Conservation (phyloP, 2,329 filamentous ascomycete genomes). For the Knufia petricola region DNA sequence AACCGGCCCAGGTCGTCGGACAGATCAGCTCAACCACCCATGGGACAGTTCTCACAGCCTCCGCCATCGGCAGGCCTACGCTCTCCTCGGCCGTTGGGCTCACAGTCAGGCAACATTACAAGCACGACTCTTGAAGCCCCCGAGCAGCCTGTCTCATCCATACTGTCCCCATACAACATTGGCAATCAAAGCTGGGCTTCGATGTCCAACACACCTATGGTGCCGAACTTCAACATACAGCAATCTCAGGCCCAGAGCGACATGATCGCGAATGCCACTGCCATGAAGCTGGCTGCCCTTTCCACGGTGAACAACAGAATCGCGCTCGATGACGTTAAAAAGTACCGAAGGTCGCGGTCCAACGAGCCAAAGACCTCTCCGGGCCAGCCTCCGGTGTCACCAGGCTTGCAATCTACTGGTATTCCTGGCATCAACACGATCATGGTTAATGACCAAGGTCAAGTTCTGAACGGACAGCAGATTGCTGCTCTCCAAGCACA, state of each 20-base stretch:
- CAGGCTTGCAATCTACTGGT: conserved; percentile 52
- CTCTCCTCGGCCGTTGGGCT: conserved; percentile 63
- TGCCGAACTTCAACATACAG: conserved; percentile 63
- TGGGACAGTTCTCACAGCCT: conserved; percentile 92
- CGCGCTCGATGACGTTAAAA: conserved; percentile 89
- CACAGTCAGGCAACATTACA: conserved; percentile 61
- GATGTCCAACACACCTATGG: conserved; percentile 96
- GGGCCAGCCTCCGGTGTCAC: conserved; percentile 54
- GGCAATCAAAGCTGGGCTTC: conserved; percentile 94
- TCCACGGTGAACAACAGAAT: conserved; percentile 98
- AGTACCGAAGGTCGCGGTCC: conserved; percentile 84
- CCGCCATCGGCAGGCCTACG: conserved; percentile 66
- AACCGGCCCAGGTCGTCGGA: conserved; percentile 68
- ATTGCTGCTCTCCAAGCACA: conserved; percentile 70
- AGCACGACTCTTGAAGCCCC: conserved; percentile 69
- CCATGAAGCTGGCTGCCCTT: conserved; percentile 94
- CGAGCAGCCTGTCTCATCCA: conserved; percentile 66
- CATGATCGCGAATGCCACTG: conserved; percentile 97
- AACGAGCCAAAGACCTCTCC: conserved; percentile 56
- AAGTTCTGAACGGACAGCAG: conserved; percentile 76
- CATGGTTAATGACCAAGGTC: conserved; percentile 90
- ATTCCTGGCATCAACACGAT: conserved; percentile 69
- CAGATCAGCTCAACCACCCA: conserved; percentile 45
- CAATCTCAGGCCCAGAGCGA: conserved; percentile 66
- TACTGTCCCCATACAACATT: conserved; percentile 70